Percentiles rank a stretch among this genome's conserved stretches.
phyloP scores from a whole-genome alignment of 495 filamentous ascomycete genomes.

The Penicillium bovifimosum region DNA sequence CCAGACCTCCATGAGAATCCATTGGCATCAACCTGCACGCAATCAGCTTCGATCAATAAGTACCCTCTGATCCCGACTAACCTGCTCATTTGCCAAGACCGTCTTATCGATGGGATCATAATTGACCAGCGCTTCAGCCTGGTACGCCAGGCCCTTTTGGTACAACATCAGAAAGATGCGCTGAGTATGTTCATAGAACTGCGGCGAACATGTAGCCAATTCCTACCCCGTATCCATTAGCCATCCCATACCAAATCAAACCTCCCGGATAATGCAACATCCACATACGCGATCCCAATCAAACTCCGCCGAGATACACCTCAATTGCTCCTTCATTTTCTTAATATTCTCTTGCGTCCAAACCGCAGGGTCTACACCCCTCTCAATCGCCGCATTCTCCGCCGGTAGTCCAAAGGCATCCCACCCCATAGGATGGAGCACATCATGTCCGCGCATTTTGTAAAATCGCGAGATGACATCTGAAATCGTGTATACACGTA shows the following conservation, averaged over 20 bases:
- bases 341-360: conserved; percentile 80
- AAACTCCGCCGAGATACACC: conserved; percentile 69
- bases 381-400: conserved; percentile 90
- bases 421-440: conserved; percentile 88
- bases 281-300: conserved; percentile 72
- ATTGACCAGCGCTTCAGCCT: conserved; percentile 74
- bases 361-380: conserved; percentile 65
- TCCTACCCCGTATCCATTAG: conserved; percentile 48
- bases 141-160: conserved; percentile 69
- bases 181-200: conserved; percentile 86
- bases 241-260: neutral
- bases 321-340: conserved; percentile 77
- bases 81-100: conserved; percentile 84
- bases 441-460: conserved; percentile 67
- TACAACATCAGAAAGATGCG: conserved; percentile 72
- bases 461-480: conserved; percentile 77
- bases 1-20: conserved; percentile 85
- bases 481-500: conserved; percentile 86
- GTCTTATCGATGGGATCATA: conserved; percentile 88
- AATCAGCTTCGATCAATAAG: conserved; percentile 5
- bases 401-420: conserved; percentile 88
- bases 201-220: conserved; percentile 73
- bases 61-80: conserved; percentile 6
- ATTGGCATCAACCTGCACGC: conserved; percentile 61
- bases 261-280: neutral